phyloP scores from a whole-genome alignment of 2,329 filamentous ascomycete species.

The Nigrospora oryzae region DNA sequence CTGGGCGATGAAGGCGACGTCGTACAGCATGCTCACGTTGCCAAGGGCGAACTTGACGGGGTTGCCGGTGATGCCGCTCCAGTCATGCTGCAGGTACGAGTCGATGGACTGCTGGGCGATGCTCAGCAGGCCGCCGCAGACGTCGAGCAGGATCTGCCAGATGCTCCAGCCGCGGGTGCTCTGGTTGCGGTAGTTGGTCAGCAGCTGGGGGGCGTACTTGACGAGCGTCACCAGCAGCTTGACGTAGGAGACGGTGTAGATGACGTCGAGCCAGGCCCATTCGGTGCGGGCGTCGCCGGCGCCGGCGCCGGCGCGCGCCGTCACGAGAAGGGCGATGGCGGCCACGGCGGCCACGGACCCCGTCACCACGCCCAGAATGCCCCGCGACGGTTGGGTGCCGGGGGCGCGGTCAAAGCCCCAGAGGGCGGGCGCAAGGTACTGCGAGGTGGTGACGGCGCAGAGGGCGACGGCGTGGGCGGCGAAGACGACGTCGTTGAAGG shows the following conservation, averaged over 20 bases:
- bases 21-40: conserved; percentile 80
- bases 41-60: conserved; percentile 82
- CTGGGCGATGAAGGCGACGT: conserved; percentile 77
- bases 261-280: conserved; percentile 56
- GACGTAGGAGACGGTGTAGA: conserved; percentile 71
- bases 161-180: conserved; percentile 89
- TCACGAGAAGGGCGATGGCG: conserved; percentile 34
- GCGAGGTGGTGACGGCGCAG: conserved; percentile 64
- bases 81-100: conserved; percentile 75
- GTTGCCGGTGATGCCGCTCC: conserved; percentile 86
- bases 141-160: conserved; percentile 72
- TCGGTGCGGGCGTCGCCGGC: conserved; percentile 28
- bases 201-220: conserved; percentile 86
- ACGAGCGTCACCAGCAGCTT: conserved; percentile 83
- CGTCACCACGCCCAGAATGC: conserved; percentile 60
- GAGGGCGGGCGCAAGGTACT: conserved; percentile 60
- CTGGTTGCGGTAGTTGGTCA: conserved; percentile 74
- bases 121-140: conserved; percentile 73
- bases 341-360: conserved; percentile 54
- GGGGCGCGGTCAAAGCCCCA: conserved; percentile 66
- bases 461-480: conserved; percentile 72
- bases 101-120: conserved; percentile 77
- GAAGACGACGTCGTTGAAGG: conserved; percentile 85
- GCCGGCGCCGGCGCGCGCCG: neutral
- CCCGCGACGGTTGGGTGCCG: conserved; percentile 46